phyloP scores from a whole-genome alignment of 805 yeast species.

The Kluyveromyces wickerhamii region DNA sequence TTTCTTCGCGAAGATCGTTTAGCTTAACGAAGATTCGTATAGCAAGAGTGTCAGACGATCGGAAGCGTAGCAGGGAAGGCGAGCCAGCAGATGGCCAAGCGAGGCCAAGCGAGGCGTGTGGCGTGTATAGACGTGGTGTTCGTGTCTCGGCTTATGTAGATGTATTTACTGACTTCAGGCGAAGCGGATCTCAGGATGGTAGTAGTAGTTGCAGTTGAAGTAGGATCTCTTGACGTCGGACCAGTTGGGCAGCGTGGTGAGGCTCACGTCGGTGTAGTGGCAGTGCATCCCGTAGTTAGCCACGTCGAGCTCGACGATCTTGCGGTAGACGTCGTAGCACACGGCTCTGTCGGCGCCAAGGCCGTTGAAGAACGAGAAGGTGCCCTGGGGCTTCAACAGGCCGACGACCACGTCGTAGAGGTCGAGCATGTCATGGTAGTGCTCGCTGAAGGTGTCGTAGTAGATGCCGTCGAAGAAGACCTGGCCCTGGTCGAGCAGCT shows the following conservation, averaged over 20 bases:
- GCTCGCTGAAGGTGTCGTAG: constrained; percentile 91
- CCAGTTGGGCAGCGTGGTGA: constrained; percentile 27
- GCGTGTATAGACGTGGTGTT: too few species aligned
- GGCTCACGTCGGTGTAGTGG: constrained; percentile 33
- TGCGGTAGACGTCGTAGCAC: constrained; percentile 76
- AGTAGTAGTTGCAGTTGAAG: constrained; percentile 27
- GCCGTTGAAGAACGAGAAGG: constrained; percentile 88
- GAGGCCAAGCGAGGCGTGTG: too few species aligned
- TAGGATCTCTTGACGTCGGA: constrained; percentile 29
- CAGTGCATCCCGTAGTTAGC: constrained; percentile 69
- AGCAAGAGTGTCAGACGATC: too few species aligned
- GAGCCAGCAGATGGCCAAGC: too few species aligned
- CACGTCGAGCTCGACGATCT: constrained; percentile 73
- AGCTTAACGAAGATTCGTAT: too few species aligned
- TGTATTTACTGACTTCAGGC: too few species aligned
- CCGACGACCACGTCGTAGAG: constrained; percentile 79
- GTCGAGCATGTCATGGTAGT: constrained; percentile 81
- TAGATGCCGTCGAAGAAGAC: constrained; percentile 85
- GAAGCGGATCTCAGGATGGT: constrained; percentile 27
- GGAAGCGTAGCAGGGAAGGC: too few species aligned
- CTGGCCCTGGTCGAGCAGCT: constrained; percentile 47
- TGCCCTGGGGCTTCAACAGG: constrained; percentile 69
- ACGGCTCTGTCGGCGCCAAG: constrained; percentile 72
- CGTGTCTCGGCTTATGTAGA: too few species aligned
- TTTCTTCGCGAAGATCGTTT: too few species aligned